Evolutionary conservation across 768 basidiomycete species (phyloP), one percentile per base, ranked within the genome.

Genomic region (Nidularia pulvinata): DNA sequence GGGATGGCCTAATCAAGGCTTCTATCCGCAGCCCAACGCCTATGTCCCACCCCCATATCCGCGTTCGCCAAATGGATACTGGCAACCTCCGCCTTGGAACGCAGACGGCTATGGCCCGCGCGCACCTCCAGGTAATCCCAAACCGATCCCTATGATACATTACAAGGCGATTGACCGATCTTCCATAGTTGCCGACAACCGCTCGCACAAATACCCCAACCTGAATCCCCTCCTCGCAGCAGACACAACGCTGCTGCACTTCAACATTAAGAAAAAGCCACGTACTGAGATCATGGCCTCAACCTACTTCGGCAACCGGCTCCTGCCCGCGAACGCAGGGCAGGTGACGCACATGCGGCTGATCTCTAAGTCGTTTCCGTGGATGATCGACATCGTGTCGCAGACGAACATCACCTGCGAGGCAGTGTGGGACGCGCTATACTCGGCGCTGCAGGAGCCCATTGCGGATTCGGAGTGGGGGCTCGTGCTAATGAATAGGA

Each of bases 381-480:
- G 88, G 87, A 60, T 76, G 4, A 76, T 87, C 58, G 80, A 86
- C 16, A 79, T 89, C 55, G 69, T 70, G 19, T 69, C 69, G 14
- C 62, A 66, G 11, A 57, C 65, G 6, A 69, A 69, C 44, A 64
- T 81, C 22, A 83, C 83, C 1, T 84, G 82, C 55, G 72, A 76
- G 47, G 72, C 73, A 16, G 68, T 89, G 4, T 86, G 86, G 73
- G 78, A 81, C 33, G 80, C 75, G 3, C 37, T 89, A 16, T 69
- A 82, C 53, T 57, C 67, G 5, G 71, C 61, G 46, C 68, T 90
- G 30, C 82, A 87, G 48, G 69, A 80, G 47, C 76, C 74, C 6
- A 71, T 90, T 16, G 75, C 57, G 1, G 85, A 89, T 54, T 85
- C 85, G 3, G 88, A 89, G 59, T 89, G 88, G 86, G 85, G 82